Evolutionary conservation across 2,329 filamentous ascomycete species (phyloP).

Genomic region (Sarocladium brachiariae): DNA sequence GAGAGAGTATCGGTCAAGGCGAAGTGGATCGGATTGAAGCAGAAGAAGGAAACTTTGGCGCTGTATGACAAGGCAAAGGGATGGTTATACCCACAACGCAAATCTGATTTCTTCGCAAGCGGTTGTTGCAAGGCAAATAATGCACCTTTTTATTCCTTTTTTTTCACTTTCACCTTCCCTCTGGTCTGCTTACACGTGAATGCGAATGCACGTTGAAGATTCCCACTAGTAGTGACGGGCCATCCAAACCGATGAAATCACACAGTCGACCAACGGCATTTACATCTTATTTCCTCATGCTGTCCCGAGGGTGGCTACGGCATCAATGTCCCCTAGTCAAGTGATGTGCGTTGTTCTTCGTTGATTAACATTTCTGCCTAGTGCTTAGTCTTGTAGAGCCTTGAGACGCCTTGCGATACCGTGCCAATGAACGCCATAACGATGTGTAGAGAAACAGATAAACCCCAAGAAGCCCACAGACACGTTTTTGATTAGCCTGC

Average conservation of each 20-base stretch:
- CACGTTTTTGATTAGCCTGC: no score
- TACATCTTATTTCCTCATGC: no score
- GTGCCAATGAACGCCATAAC: no score
- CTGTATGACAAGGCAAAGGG: background rate
- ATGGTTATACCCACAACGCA: conserved; percentile 3
- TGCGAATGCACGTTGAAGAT: no score
- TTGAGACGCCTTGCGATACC: background rate
- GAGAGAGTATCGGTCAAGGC: background rate
- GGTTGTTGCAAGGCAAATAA: background rate
- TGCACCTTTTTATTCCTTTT: background rate
- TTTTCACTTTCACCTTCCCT: no score
- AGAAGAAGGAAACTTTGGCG: background rate
- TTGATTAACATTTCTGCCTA: background rate
- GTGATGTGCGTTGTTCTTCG: background rate
- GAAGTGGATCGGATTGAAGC: background rate
- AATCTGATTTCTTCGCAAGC: background rate
- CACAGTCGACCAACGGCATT: no score
- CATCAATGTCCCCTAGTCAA: no score
- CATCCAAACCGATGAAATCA: no score
- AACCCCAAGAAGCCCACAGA: background rate
- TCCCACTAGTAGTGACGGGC: no score
- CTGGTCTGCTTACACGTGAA: no score
- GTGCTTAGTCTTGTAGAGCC: no score
- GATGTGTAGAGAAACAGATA: background rate
- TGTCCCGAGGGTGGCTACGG: no score